phyloP scores from a whole-genome alignment of 1,284 basidiomycete species.

The Heterobasidion irregulare region DNA sequence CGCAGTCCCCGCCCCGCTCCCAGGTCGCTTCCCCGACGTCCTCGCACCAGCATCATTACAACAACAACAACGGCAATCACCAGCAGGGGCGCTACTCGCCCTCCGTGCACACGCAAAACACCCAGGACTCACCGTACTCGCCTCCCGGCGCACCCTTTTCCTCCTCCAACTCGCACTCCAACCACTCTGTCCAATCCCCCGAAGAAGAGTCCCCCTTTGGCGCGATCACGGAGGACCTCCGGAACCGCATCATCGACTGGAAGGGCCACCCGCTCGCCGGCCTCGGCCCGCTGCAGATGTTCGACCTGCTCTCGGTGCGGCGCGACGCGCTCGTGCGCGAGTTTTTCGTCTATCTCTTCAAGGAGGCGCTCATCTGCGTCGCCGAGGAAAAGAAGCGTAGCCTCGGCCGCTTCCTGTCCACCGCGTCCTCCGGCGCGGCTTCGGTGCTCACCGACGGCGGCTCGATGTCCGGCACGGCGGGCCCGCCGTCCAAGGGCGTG shows the following conservation, averaged over 20 bases:
- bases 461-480: slow-evolving; percentile 30
- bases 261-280: slow-evolving; percentile 85
- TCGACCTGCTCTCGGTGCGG: slow-evolving; percentile 83
- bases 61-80: slow-evolving; percentile 7
- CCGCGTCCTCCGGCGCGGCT: slow-evolving; percentile 28
- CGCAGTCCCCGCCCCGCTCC: slow-evolving; percentile 11
- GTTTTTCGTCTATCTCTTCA: slow-evolving; percentile 94
- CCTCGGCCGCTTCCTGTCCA: slow-evolving; percentile 62
- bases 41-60: slow-evolving; percentile 17
- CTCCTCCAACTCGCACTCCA: not conserved
- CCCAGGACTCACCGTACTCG: not conserved
- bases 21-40: slow-evolving; percentile 3
- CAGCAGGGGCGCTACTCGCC: not conserved
- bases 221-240: slow-evolving; percentile 80
- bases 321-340: slow-evolving; percentile 83
- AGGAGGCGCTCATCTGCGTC: slow-evolving; percentile 94
- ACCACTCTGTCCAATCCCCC: slow-evolving; percentile 10
- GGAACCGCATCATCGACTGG: slow-evolving; percentile 87
- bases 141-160: slow-evolving; percentile 5
- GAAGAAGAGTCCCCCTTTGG: slow-evolving; percentile 67
- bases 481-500: slow-evolving; percentile 53
- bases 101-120: not conserved
- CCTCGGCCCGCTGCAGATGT: slow-evolving; percentile 84
- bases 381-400: slow-evolving; percentile 87
- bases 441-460: slow-evolving; percentile 32